Percentiles rank a stretch among this genome's conserved stretches.
Conservation (phyloP, 2,329 filamentous ascomycete genomes). For the Beauveria pseudobassiana region DNA sequence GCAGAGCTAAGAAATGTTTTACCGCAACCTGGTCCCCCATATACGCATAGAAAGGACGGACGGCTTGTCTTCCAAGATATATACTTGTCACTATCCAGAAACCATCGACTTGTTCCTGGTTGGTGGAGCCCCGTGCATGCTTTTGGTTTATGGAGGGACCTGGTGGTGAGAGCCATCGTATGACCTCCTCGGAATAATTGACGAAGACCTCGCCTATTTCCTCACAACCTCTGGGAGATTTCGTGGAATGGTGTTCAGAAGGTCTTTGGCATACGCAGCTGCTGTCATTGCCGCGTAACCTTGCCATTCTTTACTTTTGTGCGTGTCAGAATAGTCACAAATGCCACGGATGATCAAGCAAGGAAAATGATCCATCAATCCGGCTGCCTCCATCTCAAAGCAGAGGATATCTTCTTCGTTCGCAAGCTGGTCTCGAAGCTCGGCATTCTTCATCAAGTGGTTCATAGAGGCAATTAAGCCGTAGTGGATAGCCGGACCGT, state of each 20-base stretch:
- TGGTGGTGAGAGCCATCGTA: conserved; percentile 6
- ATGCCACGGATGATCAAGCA: conserved; percentile 32
- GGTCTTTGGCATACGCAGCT: conserved; percentile 22
- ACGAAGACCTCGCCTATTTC: no score
- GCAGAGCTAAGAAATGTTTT: conserved; percentile 2
- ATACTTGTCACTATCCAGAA: neutral
- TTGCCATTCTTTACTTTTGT: conserved; percentile 32
- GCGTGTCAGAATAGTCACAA: conserved; percentile 32
- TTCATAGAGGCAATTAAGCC: conserved; percentile 26
- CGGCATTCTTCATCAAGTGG: conserved; percentile 28
- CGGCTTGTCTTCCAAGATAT: neutral
- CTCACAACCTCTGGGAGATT: no score
- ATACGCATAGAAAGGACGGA: neutral
- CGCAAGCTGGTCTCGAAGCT: conserved; percentile 22
- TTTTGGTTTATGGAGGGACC: neutral
- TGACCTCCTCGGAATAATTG: no score
- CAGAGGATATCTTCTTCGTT: conserved; percentile 15
- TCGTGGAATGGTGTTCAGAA: neutral
- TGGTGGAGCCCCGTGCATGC: neutral
- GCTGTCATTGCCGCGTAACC: conserved; percentile 27
- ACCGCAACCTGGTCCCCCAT: neutral
- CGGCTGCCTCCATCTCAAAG: conserved; percentile 27
- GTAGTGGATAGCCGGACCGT: conserved; percentile 14
- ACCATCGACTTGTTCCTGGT: neutral
- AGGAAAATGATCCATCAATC: conserved; percentile 21